These are phyloP conservation scores for Capsicum pubescens DNA, from an alignment of 257 asterid genomes.

Conservation along the genomic window DNA sequence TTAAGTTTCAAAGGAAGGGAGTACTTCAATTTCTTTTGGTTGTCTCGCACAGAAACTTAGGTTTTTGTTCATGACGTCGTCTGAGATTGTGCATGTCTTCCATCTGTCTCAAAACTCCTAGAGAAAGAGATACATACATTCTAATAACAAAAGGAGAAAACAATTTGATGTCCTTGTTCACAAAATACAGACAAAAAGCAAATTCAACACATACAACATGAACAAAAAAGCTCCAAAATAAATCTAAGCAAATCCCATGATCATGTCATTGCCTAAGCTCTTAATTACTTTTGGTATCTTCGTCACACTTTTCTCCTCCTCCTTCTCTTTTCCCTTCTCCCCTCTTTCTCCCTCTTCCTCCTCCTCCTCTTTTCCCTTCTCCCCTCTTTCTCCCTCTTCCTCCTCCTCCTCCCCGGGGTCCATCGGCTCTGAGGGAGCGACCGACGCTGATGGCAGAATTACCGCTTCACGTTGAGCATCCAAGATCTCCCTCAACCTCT, in stretches of 20 bases:
- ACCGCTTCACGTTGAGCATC: slow-evolving; percentile 59
- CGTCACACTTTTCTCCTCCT: background rate
- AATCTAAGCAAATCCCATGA: slow-evolving; percentile 41
- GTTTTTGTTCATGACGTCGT: no score
- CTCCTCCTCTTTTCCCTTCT: background rate
- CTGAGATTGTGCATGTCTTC: no score
- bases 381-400: slow-evolving; percentile 13
- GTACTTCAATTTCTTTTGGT: no score
- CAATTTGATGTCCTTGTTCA: background rate
- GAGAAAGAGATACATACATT: no score
- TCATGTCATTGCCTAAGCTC: slow-evolving; percentile 47
- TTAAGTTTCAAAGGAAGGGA: no score
- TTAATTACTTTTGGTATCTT: slow-evolving; percentile 37
- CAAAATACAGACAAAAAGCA: background rate
- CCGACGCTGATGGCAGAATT: slow-evolving; percentile 57
- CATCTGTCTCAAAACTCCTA: no score
- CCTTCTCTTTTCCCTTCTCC: background rate
- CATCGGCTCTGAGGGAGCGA: slow-evolving; percentile 47
- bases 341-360: slow-evolving; percentile 20
- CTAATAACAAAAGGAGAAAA: background rate
- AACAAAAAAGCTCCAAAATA: slow-evolving; percentile 5
- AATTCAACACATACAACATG: background rate
- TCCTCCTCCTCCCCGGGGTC: background rate
- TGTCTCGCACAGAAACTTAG: no score
- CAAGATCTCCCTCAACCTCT: slow-evolving; percentile 46